Base-by-base conservation (phyloP, 2,329 filamentous ascomycete genomes). In the Ilyonectria robusta region DNA sequence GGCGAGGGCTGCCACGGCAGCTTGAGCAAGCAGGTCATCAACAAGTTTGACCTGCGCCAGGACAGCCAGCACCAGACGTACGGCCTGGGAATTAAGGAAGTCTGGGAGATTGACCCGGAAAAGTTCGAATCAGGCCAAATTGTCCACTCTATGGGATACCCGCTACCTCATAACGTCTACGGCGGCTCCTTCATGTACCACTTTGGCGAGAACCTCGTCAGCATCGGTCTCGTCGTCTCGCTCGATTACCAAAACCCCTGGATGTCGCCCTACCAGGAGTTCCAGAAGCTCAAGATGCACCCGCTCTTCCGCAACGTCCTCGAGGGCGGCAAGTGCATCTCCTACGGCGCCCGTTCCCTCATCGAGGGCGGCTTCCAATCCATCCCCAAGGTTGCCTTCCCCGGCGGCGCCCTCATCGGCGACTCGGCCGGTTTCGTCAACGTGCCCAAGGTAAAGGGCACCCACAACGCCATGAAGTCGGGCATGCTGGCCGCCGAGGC, bases 111-210 rank as follows among this genome's bases (percentile, higher is more conserved):
- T 35, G 89, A 94, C 75, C 94, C 96, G 0, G 94, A 93, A 75
- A 98, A 97, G 82, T 98, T 98, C 82, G 87, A 92, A 68, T 93
- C 93, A 77, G 96, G 96, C 59, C 86, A 95, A 72, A 89, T 98
- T 51, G 89, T 91, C 4, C 96, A 99, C 84, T 93, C 94, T 5
- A 90, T 99, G 91, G 96, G 96, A 21, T 98, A 97, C 77, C 96
- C 96, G 21, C 83, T 99, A 50, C 89, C 94, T 17, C 89, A 87
- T 74, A 92, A 98, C 78, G 96, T 95, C 9, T 99, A 99, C 79
- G 96, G 96, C 72, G 96, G 96, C 72, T 94, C 93, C n/a, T 99
- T 94, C 91, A 95, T 99, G 93, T 99, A 99, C 78, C 96, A 99
- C 81, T 99, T 98, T 81, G 96, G 95, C 42, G 95, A 99, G 75